A percentile compares a stretch with the other conserved stretches of the same genome.
Evolutionary conservation across 140 eudicot species (phyloP).

Genomic region (Erigeron philadelphicus): DNA sequence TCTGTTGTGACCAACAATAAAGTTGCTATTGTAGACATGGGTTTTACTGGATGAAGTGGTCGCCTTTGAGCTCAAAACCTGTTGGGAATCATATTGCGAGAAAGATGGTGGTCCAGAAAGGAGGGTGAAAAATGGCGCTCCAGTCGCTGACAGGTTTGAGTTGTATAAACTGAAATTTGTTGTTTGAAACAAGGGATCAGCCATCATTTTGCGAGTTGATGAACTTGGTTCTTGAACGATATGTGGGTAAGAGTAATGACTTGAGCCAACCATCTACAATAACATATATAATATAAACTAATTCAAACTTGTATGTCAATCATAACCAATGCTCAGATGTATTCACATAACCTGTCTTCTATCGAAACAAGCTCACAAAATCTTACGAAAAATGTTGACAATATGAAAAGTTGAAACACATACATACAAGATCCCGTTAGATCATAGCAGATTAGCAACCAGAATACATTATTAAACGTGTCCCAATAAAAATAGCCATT

Average conservation of each 20-base stretch:
- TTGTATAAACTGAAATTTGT: constrained; percentile 36
- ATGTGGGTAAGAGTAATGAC: constrained; percentile 33
- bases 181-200: constrained; percentile 32
- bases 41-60: constrained; percentile 27
- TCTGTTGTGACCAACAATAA: constrained; percentile 22
- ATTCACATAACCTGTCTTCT: background rate
- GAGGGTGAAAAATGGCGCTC: constrained; percentile 50
- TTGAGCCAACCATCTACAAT: constrained; percentile 40
- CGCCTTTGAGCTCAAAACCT: constrained; percentile 31
- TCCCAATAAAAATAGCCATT: too few relatives aligned
- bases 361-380: constrained; percentile 7
- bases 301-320: constrained; percentile 22
- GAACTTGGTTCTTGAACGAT: constrained; percentile 35
- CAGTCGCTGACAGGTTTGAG: constrained; percentile 36
- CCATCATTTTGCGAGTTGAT: constrained; percentile 30
- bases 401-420: constrained; percentile 3
- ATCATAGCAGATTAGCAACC: too few relatives aligned
- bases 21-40: constrained; percentile 22
- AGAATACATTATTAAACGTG: too few relatives aligned
- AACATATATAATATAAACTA: constrained; percentile 5
- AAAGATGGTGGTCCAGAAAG: constrained; percentile 49
- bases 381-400: background rate
- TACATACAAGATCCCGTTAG: too few relatives aligned
- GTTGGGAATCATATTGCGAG: constrained; percentile 40
- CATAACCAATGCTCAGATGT: constrained; percentile 14